Percentiles rank a stretch among this genome's conserved stretches.
Evolutionary conservation across 164 flowering plant species (phyloP).

Genomic region (Saururus chinensis): DNA sequence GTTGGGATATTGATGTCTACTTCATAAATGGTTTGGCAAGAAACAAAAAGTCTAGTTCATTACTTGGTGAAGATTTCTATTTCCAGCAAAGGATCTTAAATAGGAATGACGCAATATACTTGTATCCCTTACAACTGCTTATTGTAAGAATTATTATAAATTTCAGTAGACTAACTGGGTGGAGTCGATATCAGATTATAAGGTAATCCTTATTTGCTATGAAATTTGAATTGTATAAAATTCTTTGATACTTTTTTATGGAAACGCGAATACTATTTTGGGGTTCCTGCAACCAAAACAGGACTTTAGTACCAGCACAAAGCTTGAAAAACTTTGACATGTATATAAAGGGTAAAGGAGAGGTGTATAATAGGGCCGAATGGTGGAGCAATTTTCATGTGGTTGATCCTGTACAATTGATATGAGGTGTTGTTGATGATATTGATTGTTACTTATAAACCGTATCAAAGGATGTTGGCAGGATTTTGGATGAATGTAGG

Average conservation of each 20-base stretch:
- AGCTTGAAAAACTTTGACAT: neutral
- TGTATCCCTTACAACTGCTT: too few relatives aligned
- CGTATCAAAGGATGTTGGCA: neutral
- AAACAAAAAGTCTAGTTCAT: neutral
- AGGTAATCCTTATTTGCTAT: neutral
- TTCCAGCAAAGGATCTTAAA: too few relatives aligned
- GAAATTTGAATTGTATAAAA: neutral
- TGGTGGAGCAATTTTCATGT: too few relatives aligned
- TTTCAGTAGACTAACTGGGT: too few relatives aligned
- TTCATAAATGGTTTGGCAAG: too few relatives aligned
- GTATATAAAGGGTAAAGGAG: neutral
- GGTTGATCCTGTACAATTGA: too few relatives aligned
- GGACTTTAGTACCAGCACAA: neutral
- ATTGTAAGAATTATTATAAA: too few relatives aligned
- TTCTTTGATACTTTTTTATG: neutral
- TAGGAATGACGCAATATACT: too few relatives aligned
- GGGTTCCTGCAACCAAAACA: neutral
- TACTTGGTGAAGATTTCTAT: too few relatives aligned
- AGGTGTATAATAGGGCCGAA: too few relatives aligned
- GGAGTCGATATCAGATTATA: too few relatives aligned
- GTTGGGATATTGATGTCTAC: neutral
- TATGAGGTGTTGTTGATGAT: neutral
- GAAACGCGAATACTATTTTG: neutral
- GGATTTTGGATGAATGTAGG: neutral
- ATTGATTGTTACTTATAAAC: neutral